Evolutionary conservation across 768 basidiomycete species (phyloP), one percentile per base, ranked within the genome.

Genomic region (Tricholoma sp.): DNA sequence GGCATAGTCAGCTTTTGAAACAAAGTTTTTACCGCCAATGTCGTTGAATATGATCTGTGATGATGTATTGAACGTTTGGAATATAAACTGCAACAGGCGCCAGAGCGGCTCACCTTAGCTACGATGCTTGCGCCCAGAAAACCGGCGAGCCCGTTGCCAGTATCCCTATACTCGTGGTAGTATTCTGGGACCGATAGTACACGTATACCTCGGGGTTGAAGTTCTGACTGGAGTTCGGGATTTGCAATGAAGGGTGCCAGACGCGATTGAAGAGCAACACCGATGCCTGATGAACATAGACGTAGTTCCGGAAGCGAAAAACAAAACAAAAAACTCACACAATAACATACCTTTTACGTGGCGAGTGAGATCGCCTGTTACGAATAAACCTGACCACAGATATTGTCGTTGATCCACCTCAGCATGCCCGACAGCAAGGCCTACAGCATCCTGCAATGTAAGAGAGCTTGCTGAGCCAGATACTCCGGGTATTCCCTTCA

Each of bases 161-260:
- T 89, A 51, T 93, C 90, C 56, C 91, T 78, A 65, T 90, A 97
- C 68, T 95, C 92, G 7, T 89, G 86, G 67, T 93, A 97, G 70
- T 94, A 95, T 31, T 95, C 93, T 0, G 94, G 93, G 7, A 94
- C 80, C 34, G 74, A 80, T 51, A 91, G 67, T 5, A 84, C 76
- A 21, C 84, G 81, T 39, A 85, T 82, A 27, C 73, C 70, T 29
- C 83, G 81, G n/a, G 91, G 77, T 63, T 91, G 91, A 19, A 88
- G 74, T 10, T 92, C 89, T 31, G 83, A 86, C 50, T 79, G 76
- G 34, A 88, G 74, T 32, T 92, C 88, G 2, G 83, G 74, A 53
- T 78, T 82, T 50, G 71, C 74, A 45, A 88, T 72, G 67, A 79
- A 91, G 4, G 88, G 75, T 3, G 82, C 73, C 24, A 93, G 73